phyloP scores from a whole-genome alignment of 2,329 filamentous ascomycete genomes.

The Zymoseptoria ardabiliae region DNA sequence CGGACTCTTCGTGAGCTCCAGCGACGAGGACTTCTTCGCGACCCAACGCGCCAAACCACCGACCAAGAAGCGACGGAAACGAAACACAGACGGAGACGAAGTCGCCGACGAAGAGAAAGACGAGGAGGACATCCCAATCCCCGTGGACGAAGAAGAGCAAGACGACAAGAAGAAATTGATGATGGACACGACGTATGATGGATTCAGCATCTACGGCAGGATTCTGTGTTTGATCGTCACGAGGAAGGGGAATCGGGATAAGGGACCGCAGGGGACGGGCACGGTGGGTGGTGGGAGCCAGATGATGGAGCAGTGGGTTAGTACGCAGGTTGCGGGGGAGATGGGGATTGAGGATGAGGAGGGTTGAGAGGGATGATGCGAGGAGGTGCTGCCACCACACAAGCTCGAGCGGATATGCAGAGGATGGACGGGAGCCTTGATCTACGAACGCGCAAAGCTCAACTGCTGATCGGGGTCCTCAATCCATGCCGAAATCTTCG shows the following conservation, averaged over 20 bases:
- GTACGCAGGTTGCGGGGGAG: slow-evolving; percentile 31
- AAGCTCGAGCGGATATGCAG: too few species aligned
- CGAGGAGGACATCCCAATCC: slow-evolving; percentile 5
- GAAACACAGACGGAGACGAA: slow-evolving; percentile 16
- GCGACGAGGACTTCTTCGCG: slow-evolving; percentile 30
- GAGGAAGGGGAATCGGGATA: slow-evolving; percentile 50
- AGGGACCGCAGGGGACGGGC: slow-evolving; percentile 13
- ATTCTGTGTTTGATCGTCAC: slow-evolving; percentile 87
- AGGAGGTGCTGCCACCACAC: too few species aligned
- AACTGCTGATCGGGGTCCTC: too few species aligned
- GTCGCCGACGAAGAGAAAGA: slow-evolving; percentile 18
- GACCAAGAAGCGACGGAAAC: slow-evolving; percentile 15
- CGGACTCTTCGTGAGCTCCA: slow-evolving; percentile 31
- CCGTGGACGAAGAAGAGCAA: slow-evolving; percentile 17
- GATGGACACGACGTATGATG: slow-evolving; percentile 83
- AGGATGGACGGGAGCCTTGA: too few species aligned
- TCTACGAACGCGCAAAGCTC: too few species aligned
- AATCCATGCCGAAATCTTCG: too few species aligned
- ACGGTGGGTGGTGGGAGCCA: slow-evolving; percentile 25
- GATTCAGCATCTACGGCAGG: slow-evolving; percentile 90
- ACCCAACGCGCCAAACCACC: slow-evolving; percentile 23
- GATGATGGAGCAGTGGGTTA: slow-evolving; percentile 36
- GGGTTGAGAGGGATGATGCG: slow-evolving; percentile 4
- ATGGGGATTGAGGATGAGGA: slow-evolving; percentile 27
- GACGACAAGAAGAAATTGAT: slow-evolving; percentile 88